Conservation (phyloP, 1,284 basidiomycete species). For the Xanthoconium separans region DNA sequence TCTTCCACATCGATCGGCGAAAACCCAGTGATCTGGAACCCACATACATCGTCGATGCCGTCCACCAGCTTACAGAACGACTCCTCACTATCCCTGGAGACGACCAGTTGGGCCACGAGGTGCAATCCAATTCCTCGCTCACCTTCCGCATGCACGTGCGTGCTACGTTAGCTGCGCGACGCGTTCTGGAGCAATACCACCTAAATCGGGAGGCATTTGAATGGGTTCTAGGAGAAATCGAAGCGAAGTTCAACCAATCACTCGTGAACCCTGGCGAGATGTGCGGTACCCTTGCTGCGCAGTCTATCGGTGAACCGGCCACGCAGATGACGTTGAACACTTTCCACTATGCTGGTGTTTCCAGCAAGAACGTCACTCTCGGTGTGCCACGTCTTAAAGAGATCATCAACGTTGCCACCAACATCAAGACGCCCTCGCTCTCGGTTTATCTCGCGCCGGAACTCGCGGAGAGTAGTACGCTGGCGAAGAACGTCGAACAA, state of each 20-base stretch:
- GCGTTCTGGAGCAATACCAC: slow-evolving; percentile 84
- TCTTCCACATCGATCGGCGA: slow-evolving; percentile 95
- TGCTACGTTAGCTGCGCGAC: slow-evolving; percentile 82
- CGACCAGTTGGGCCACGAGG: slow-evolving; percentile 70
- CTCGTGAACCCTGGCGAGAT: slow-evolving; percentile 95
- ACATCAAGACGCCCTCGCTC: slow-evolving; percentile 97
- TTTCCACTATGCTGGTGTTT: slow-evolving; percentile 99
- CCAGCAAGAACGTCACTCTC: slow-evolving; percentile 96
- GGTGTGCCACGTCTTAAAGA: slow-evolving; percentile 98
- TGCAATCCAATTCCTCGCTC: slow-evolving; percentile 88
- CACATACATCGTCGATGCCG: slow-evolving; percentile 78
- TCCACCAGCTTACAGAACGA: slow-evolving; percentile 69
- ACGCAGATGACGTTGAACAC: slow-evolving; percentile 99
- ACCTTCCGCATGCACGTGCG: slow-evolving; percentile 93
- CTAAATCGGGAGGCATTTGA: slow-evolving; percentile 92
- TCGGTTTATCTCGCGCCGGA: slow-evolving; percentile 85
- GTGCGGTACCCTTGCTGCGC: slow-evolving; percentile 97
- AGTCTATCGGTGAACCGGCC: slow-evolving; percentile 99
- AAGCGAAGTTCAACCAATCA: slow-evolving; percentile 92
- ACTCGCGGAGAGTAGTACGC: slow-evolving; percentile 55
- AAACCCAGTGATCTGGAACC: slow-evolving; percentile 94
- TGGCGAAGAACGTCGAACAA: slow-evolving; percentile 88
- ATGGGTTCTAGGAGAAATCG: slow-evolving; percentile 96
- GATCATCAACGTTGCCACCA: slow-evolving; percentile 98
- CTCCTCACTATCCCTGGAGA: slow-evolving; percentile 88